Evolutionary conservation across 2,329 filamentous ascomycete species (phyloP), one percentile per base, ranked within the genome.

Genomic region (Elsinoe australis): DNA sequence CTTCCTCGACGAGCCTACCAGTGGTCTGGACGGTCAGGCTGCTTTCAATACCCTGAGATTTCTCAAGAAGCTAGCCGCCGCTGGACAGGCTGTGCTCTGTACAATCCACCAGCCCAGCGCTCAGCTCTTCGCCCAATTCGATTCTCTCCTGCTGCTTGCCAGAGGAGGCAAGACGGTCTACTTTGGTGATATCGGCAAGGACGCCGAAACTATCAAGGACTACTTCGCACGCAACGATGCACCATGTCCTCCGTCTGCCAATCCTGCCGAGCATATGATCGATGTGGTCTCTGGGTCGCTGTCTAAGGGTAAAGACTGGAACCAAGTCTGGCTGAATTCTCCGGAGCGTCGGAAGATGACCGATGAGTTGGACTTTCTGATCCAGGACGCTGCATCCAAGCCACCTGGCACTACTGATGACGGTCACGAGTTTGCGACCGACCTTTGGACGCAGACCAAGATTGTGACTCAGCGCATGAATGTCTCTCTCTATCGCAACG

Each of bases 101-200:
- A 85, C 82, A 0, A 85, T 85, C 32, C 82, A 85, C 55, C 82
- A 85, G 60, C 82, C 82, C 0, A 82, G 79, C 1, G 78, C 79
- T 0, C 74, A 79, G 7, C 67, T 85, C 0, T 84, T 85, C 47
- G 72, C 78, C 6, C 71, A 81, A 24, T 85, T 85, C 51, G 82
- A 85, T 53, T 75, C 73, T 1, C 71, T 85, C 0, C 67, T 85
- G 1, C 67, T 85, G 1, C 71, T 85, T 0, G 75, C 79, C n/a
- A 74, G 69, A 53, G 82, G 80, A 2, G 82, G 82, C 6, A 75
- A 75, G 54, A 82, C 77, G 1, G 76, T 80, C 1, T 85, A 83
- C 59, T 83, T 83, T 57, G 82, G 82, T 8, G 78, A 74, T 49
- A 68, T 78, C 52, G 60, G 67, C 39, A 61, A 69, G 7, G 65